Evolutionary conservation across 2,329 filamentous ascomycete species (phyloP).

Genomic region (Claviceps sp.): DNA sequence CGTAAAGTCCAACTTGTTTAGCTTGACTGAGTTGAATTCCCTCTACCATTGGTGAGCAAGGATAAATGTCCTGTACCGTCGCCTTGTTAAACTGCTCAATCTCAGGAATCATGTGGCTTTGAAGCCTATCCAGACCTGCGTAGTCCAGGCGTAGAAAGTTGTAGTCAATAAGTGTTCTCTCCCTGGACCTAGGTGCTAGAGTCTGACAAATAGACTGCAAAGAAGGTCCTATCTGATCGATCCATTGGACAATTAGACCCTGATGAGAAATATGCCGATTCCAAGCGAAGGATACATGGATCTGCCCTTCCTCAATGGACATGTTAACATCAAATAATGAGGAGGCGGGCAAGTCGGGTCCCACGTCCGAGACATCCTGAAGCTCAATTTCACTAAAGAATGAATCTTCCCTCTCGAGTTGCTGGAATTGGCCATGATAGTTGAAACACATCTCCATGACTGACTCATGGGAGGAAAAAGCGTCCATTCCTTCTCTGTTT

Average conservation of each 20-base stretch:
- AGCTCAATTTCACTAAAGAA: conserved; percentile 6
- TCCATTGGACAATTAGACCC: neutral
- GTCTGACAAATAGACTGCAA: neutral
- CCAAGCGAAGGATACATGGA: conserved; percentile 2
- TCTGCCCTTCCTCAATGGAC: conserved; percentile 1
- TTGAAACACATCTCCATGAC: conserved; percentile 8
- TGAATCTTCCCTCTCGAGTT: conserved; percentile 7
- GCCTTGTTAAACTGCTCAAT: conserved; percentile 6
- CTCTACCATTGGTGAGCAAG: conserved; percentile 24
- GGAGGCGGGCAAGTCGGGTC: conserved; percentile 1
- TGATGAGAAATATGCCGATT: conserved; percentile 4
- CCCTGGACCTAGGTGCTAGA: neutral
- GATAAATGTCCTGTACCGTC: conserved; percentile 22
- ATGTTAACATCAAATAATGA: conserved; percentile 2
- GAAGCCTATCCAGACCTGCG: conserved; percentile 13
- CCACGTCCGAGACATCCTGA: conserved; percentile 2
- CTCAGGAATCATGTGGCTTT: conserved; percentile 9
- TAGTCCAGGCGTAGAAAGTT: conserved; percentile 12
- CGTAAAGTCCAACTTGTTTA: conserved; percentile 5
- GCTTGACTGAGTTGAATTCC: conserved; percentile 23
- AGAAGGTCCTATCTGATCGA: neutral
- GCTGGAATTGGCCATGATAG: conserved; percentile 9
- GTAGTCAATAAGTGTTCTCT: conserved; percentile 1
- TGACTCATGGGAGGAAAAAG: neutral
- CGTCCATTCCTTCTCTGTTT: neutral